Conservation (phyloP, 169 alveolate genomes). For the Eimeria tenella region DNA sequence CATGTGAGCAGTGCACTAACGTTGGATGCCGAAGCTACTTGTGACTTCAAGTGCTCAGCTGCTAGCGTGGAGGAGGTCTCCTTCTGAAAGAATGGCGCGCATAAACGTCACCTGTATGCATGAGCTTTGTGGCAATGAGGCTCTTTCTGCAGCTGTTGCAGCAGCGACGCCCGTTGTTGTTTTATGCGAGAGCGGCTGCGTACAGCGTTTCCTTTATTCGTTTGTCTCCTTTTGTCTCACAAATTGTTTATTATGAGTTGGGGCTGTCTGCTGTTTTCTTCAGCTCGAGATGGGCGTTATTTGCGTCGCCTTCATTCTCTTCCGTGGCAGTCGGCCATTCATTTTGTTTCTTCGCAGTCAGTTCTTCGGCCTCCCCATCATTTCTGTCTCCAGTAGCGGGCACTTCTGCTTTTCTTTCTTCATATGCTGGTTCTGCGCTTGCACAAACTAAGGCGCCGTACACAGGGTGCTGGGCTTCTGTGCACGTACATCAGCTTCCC, state of each 20-base stretch:
- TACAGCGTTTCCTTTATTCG: no score
- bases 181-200: background rate
- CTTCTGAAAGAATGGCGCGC: no score
- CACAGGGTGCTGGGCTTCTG: background rate
- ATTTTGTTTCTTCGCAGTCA: slow-evolving; percentile 15
- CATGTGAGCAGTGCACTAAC: no score
- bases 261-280: background rate
- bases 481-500: background rate
- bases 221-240: background rate
- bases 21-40: no score
- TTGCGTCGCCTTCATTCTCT: slow-evolving; percentile 44
- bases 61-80: no score
- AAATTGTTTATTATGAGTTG: background rate
- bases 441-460: background rate
- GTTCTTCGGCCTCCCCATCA: background rate
- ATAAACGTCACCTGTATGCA: background rate
- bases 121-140: background rate
- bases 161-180: background rate
- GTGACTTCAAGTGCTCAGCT: no score
- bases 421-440: background rate
- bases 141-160: background rate
- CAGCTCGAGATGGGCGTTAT: slow-evolving; percentile 61
- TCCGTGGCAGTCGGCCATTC: slow-evolving; percentile 36
- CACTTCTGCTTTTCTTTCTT: background rate
- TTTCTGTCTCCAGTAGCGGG: no score